phyloP scores from a whole-genome alignment of 2,329 filamentous ascomycete genomes.

The Colletotrichum cordylinicola region DNA sequence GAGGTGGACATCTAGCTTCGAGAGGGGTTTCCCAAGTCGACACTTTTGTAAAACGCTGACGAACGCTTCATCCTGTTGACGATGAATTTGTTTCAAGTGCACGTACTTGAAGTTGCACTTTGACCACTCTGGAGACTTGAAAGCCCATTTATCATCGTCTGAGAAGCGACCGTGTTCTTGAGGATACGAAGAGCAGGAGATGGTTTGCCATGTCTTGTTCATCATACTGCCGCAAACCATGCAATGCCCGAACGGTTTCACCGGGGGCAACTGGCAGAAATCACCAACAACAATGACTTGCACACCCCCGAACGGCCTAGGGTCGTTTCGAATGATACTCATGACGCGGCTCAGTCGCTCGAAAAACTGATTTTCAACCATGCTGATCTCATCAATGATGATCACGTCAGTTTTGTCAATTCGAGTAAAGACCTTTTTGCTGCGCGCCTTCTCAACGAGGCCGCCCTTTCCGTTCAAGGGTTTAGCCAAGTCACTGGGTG shows the following conservation, averaged over 20 bases:
- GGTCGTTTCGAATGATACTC: background rate
- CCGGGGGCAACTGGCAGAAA: background rate
- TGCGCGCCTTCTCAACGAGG: too few species aligned
- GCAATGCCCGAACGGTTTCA: background rate
- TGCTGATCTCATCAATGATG: slow-evolving; percentile 71
- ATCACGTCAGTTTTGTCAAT: too few species aligned
- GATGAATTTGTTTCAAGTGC: slow-evolving; percentile 59
- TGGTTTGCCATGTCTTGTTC: too few species aligned
- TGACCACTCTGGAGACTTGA: slow-evolving; percentile 60
- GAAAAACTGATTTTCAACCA: slow-evolving; percentile 70
- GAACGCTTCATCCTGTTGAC: slow-evolving; percentile 60
- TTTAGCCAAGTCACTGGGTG: slow-evolving; percentile 28
- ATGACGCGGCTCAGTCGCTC: slow-evolving; percentile 60
- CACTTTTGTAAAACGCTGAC: slow-evolving; percentile 61
- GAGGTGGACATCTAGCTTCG: slow-evolving; percentile 39
- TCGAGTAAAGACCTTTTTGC: too few species aligned
- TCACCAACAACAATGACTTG: slow-evolving; percentile 1
- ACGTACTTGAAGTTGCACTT: slow-evolving; percentile 59
- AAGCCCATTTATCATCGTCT: slow-evolving; percentile 66
- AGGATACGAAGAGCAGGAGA: background rate
- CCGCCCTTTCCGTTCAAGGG: too few species aligned
- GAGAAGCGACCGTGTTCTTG: background rate
- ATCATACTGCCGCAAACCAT: too few species aligned
- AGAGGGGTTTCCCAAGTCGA: slow-evolving; percentile 49
- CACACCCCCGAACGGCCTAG: background rate